phyloP scores from a whole-genome alignment of 129 eudicot species.

The Apium graveolens region DNA sequence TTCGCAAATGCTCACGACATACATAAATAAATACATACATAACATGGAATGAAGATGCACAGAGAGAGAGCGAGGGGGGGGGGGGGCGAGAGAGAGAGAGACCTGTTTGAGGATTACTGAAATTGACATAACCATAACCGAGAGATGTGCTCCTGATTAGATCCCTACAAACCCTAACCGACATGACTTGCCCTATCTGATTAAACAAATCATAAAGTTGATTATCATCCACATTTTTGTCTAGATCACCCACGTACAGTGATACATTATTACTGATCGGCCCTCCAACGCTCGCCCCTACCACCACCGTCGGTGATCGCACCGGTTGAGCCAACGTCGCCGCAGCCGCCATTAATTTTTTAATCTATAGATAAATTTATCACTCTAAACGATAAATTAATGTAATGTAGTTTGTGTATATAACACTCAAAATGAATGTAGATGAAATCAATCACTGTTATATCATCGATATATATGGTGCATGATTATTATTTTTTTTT shows the following conservation, averaged over 20 bases:
- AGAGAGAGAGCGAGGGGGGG: not conserved
- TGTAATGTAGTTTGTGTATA: not conserved
- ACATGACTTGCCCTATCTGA: conserved; percentile 35
- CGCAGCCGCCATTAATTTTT: conserved; percentile 10
- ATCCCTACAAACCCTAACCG: conserved; percentile 59
- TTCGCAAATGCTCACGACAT: not conserved
- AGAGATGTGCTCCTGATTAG: conserved; percentile 29
- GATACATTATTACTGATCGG: conserved; percentile 15
- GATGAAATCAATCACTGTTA: not conserved
- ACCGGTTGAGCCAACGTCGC: conserved; percentile 18
- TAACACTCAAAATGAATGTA: not conserved
- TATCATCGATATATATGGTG: not conserved
- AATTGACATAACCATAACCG: conserved; percentile 63
- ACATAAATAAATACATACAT: not conserved
- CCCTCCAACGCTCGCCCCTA: conserved; percentile 4
- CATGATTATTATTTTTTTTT: not conserved
- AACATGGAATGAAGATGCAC: not conserved
- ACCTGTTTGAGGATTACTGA: conserved; percentile 42
- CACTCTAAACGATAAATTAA: not conserved
- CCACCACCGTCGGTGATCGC: conserved; percentile 14
- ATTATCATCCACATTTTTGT: conserved; percentile 32
- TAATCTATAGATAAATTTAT: not conserved
- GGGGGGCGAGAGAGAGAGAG: not conserved
- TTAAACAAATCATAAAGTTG: conserved; percentile 47
- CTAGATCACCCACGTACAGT: conserved; percentile 27